These are phyloP conservation scores for Liquidambar formosana DNA, from an alignment of 164 flowering plant species.

Conservation along the genomic window DNA sequence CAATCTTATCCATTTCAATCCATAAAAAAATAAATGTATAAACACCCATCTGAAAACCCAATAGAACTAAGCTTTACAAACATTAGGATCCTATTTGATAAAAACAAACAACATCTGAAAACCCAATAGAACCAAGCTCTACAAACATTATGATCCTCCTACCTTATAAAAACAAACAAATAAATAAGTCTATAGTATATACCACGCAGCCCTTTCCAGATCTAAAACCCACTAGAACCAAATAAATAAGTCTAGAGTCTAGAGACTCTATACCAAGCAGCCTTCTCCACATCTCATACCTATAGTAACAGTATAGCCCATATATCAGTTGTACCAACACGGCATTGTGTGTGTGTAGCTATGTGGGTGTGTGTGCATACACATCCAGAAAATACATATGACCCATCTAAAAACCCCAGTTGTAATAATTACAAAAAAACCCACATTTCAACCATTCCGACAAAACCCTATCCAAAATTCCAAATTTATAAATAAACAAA, in stretches of 20 bases:
- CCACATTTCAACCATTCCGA: conserved; percentile 1
- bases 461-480: background rate
- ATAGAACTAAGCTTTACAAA: background rate
- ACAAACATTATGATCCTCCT: too few relatives aligned
- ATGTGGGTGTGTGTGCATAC: too few relatives aligned
- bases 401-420: background rate
- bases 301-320: background rate
- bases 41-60: background rate
- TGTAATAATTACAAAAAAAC: background rate
- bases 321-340: background rate
- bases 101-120: background rate
- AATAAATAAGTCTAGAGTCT: too few relatives aligned
- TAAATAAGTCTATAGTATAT: too few relatives aligned
- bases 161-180: too few relatives aligned
- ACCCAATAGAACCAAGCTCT: background rate
- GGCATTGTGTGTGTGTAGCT: background rate
- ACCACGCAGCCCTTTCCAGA: too few relatives aligned
- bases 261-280: too few relatives aligned
- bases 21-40: background rate
- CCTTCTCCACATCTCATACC: background rate
- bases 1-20: background rate
- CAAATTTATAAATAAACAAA: background rate
- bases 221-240: too few relatives aligned
- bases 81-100: background rate
- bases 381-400: background rate